A percentile compares a stretch with the other conserved stretches of the same genome.
Conservation (phyloP, 768 basidiomycete genomes). For the Leucocoprinus birnbaumii region DNA sequence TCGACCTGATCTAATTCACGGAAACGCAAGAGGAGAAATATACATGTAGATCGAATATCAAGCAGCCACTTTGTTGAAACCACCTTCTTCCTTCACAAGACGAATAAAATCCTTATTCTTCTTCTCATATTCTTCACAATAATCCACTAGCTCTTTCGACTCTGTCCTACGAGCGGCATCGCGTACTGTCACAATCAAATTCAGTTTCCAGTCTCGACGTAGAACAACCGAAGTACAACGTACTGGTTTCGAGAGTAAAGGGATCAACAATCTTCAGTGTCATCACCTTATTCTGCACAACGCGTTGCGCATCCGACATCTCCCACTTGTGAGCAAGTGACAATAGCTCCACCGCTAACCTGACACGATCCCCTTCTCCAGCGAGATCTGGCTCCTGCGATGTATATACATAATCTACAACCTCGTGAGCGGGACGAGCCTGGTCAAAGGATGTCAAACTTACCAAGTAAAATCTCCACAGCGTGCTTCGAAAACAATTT, state of each 20-base stretch:
- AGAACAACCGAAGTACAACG: neutral
- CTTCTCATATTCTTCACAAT: neutral
- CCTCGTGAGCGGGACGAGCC: too few relatives aligned
- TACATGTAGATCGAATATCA: too few relatives aligned
- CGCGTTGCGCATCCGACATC: conserved; percentile 1
- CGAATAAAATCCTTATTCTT: neutral
- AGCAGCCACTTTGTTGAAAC: neutral
- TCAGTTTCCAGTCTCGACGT: neutral
- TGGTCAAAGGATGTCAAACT: neutral
- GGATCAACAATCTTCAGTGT: conserved; percentile 7
- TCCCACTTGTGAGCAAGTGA: neutral
- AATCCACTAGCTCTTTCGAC: neutral
- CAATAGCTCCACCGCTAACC: conserved; percentile 1
- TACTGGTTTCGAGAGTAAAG: conserved; percentile 1
- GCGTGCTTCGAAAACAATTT: neutral
- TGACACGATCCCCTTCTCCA: neutral
- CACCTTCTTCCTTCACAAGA: neutral
- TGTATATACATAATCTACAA: conserved; percentile 7
- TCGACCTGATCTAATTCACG: too few relatives aligned
- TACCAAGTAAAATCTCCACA: conserved; percentile 7
- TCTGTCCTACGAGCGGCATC: neutral
- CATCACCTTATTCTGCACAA: conserved; percentile 1
- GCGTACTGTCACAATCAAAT: neutral
- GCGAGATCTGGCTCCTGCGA: neutral
- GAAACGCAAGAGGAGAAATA: too few relatives aligned